Evolutionary conservation across 192 early-diverging fungal genomes (phyloP).

Genomic region (Oehlia diaphana): DNA sequence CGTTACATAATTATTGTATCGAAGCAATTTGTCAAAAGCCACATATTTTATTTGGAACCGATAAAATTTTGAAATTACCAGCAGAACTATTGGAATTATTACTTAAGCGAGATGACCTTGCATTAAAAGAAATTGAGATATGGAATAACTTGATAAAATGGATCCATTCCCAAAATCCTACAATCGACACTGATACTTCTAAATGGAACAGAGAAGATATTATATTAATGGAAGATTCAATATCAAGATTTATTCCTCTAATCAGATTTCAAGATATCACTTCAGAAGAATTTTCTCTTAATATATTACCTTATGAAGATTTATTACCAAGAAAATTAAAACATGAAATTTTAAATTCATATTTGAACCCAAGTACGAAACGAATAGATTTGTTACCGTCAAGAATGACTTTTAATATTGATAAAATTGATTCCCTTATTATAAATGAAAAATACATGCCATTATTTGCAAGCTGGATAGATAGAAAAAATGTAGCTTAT

Average conservation of each 20-base stretch:
- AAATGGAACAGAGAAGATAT: too few species aligned
- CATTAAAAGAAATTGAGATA: not conserved
- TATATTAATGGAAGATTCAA: too few species aligned
- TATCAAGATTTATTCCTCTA: not conserved
- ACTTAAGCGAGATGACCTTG: not conserved
- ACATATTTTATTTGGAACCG: not conserved
- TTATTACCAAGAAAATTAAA: not conserved
- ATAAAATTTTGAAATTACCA: not conserved
- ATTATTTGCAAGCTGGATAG: not conserved
- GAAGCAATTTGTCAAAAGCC: not conserved
- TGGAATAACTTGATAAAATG: constrained; percentile 11
- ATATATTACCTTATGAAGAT: not conserved
- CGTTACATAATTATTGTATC: not conserved
- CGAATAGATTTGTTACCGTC: not conserved
- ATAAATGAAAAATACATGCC: not conserved
- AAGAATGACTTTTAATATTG: not conserved
- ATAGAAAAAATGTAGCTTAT: not conserved
- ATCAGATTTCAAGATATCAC: not conserved
- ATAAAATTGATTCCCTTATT: too few species aligned
- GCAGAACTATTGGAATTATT: not conserved
- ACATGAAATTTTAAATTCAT: not conserved
- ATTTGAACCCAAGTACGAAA: too few species aligned
- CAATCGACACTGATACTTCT: not conserved
- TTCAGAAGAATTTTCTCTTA: not conserved
- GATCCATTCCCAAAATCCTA: not conserved